Base-by-base conservation (phyloP, 768 basidiomycete species). In the Piloderma croceum region DNA sequence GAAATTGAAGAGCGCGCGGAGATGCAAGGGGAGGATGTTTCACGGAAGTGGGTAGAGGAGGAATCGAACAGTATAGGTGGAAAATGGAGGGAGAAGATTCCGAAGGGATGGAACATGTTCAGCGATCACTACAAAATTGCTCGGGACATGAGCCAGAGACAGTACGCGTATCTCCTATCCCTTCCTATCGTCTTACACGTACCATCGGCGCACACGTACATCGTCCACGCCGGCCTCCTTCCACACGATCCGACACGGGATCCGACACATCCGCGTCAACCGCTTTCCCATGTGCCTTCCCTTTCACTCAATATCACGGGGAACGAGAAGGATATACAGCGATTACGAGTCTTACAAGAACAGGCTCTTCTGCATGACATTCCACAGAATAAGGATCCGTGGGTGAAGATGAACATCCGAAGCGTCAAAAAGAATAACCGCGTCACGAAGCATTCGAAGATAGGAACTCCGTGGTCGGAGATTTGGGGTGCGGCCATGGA, bases 201-300 rank as follows among this genome's bases (percentile, higher is more conserved):
- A 12, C 88, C 90, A 0, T 71, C 72, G 3, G 75, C 83, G 3
- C 88, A 93, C 52, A 62, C 79, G 1, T 81, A 79, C 62, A 69
- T 93, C 34, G 87, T 82, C 2, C 91, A 96, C 49, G 92, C 80
- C 2, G 93, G 93, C 5, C 52, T 94, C 15, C 70, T 97, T 2
- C 73, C 90, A 0, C 73, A 70, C 5, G 78, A 94, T 54, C 83
- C 89, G 3, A 62, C 59, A 1, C 73, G 68, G 45, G 56, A 73
- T 21, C 57, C 64, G 13, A 66, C 64, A 18, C 65, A 79, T 49
- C 60, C 63, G 19, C 67, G 62, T 9, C 90, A 93, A 53, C 90
- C 90, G 3, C 71, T 93, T 13, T 76, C 85, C 3, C 74, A 70
- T 38, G 54, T 74, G n/a, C 84, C 83, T 7, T 41, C 44, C 1